Evolutionary conservation across 805 yeast genomes (phyloP), one percentile per base, ranked within the genome.

Genomic region (Cyberlindnera sargentensis): DNA sequence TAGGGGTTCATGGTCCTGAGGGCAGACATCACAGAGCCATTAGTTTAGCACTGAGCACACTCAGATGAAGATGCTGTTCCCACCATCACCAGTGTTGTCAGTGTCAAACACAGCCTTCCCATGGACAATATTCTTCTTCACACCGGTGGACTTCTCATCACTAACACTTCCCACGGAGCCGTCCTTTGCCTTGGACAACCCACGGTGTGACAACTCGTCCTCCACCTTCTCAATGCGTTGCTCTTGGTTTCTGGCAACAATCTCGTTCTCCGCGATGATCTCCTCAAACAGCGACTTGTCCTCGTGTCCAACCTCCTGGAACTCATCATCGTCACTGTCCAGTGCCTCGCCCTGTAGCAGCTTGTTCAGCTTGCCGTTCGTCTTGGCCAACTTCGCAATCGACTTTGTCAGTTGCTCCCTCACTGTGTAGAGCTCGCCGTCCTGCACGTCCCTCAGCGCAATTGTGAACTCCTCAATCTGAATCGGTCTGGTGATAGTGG

Each of bases 191-290:
- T 8, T 31, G 3, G 49, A 36, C 7, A 52, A 35, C 2, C 64
- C 75, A 44, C 86, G 64, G 42, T 58, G 56, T n/a, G 53, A 48
- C 25, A 79, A 61, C 54, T 82, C 86, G 20, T 63, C 56, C 30
- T 69, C 65, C 20, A 81, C 54, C 0, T 70, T 68, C 3, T 60
- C 63, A 4, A 79, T 55, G 45, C 83, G 62, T 33, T 67, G 64
- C 8, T 57, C 46, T 54, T 80, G 82, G 53, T 75, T 80, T 3
- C 58, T 51, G 24, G 81, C 63, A n/a, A 81, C 84, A 3, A 58
- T 55, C 9, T 66, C 61, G 57, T 83, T 83, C 49, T 82, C 90
- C 7, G 56, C 52, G 15, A 80, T 67, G 8, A 81, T 70, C n/a
- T 76, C 82, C 5, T 52, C 57, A 60, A 74, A 82, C 11, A 83